Evolutionary conservation across 345 rosid species (phyloP), one percentile per base, ranked within the genome.

Genomic region (Draba incana): DNA sequence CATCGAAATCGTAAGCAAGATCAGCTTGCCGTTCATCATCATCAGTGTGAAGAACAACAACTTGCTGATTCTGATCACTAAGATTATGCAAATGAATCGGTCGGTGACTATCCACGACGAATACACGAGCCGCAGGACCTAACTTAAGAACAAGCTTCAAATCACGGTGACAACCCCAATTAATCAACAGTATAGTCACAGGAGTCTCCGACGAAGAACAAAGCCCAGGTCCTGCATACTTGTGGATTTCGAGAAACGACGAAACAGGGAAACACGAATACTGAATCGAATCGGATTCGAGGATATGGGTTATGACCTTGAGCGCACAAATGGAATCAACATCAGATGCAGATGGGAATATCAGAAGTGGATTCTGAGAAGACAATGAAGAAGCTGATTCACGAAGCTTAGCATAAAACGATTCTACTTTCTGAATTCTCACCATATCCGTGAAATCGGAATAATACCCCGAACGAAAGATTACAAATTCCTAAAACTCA

Each of bases 111-210:
- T 94, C 99, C 10, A 94, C 86, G 0, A 89, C 97, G 37, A 94
- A 94, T 63, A 89, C 92, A 63, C 86, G 75, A 8, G 78, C 88
- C 3, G 74, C 64, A 0, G 87, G 71, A 5, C 92, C 98, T 53
- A 91, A 62, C 50, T 78, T 76, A 33, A 94, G 81, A 69, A 83
- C 69, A 48, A 46, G 23, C 68, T 79, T 78, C 75, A 94, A 73
- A 78, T 94, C 98, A 44, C 93, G 82, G 70, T 94, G 97, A 71
- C 88, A 91, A 3, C 97, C 99, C 99, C 99, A 92, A 53, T 92
- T 94, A 4, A 89, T 82, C 66, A 94, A 72, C 2, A 92, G 75
- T 0, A 94, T 78, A 1, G 98, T 84, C 25, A 85, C 68, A 9
- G 88, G 86, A n/a, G 16, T 77, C 9, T 62, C 80, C 0, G 79